Conservation (phyloP, 495 filamentous ascomycete species). For the Cryomyces minteri region DNA sequence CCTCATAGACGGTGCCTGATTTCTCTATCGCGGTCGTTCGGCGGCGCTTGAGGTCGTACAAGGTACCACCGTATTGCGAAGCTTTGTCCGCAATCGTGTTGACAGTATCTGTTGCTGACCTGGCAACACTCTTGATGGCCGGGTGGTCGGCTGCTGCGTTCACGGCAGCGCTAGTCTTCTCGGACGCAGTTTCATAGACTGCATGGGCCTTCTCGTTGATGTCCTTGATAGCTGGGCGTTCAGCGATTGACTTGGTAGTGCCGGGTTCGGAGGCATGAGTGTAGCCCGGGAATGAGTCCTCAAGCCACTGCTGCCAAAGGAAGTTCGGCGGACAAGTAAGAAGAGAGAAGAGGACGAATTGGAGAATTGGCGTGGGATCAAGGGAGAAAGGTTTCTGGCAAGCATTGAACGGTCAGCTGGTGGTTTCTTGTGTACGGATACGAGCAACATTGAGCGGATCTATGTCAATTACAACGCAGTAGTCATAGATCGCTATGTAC, state of each 20-base stretch:
- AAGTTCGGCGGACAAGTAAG: slow-evolving; percentile 74
- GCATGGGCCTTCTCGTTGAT: not conserved
- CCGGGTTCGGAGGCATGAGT: not conserved
- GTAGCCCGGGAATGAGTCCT: slow-evolving; percentile 32
- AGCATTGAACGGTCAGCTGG: not conserved
- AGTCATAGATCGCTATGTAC: no score
- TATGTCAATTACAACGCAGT: not conserved
- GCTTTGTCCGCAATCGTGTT: no score
- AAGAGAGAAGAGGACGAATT: slow-evolving; percentile 60
- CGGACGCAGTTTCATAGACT: not conserved
- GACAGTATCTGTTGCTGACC: no score
- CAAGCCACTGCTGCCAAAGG: slow-evolving; percentile 55
- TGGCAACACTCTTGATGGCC: no score
- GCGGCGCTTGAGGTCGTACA: no score
- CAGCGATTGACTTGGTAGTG: not conserved
- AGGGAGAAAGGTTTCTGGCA: slow-evolving; percentile 32
- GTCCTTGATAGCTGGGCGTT: no score
- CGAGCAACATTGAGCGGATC: not conserved
- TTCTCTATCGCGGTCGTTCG: no score
- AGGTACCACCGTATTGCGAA: no score
- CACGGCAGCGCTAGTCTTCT: not conserved
- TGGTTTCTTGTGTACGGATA: not conserved
- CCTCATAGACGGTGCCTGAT: no score
- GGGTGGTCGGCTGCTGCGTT: not conserved
- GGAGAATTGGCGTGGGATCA: slow-evolving; percentile 45